Evolutionary conservation across 345 rosid species (phyloP), one percentile per base, ranked within the genome.

Genomic region (Camelina sativa): DNA sequence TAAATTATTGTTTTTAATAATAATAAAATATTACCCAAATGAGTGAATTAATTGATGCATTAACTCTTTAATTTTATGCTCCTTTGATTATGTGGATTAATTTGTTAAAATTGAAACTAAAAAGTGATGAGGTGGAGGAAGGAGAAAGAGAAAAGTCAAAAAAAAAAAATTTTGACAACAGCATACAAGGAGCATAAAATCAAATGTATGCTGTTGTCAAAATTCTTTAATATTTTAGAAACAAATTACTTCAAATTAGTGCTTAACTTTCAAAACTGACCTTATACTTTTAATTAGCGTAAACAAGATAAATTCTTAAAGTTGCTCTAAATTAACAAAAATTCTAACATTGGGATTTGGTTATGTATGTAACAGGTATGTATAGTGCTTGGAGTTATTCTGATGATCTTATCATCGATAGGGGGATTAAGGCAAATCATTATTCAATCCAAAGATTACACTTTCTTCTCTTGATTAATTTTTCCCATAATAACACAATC

Each of bases 351-450:
- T 67, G 62, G 30, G 6, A 61, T 8, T 28, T 50, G 56, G 19
- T 34, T 34, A 30, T 55, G 4, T 40, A 10, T 67, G 47, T 60
- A 28, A 76, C 94, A 93, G 98, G 79, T 82, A 30, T 91, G 98
- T 85, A 94, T 91, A 54, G 65, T 81, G 10, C 23, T 81, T 5
- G 97, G 98, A 15, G 22, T 94, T 7, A 1, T 66, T 9, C 70
- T 94, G 81, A 94, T 94, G 98, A 41, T 84, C 16, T 1, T 94
- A 54, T 65, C 97, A 37, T 87, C 97, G 0, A 84, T 94, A n/a
- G 98, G 98, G 76, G 97, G 93, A 16, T 61, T 94, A 71, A 82
- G 96, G 76, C 61, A 62, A 58, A 94, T 91, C 80, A 86, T 91
- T 37, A 28, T 86, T 44, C 28, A 84, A 22, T 87, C 96, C 74